Base-by-base conservation (phyloP, 768 basidiomycete species). In the Collybia nuda region DNA sequence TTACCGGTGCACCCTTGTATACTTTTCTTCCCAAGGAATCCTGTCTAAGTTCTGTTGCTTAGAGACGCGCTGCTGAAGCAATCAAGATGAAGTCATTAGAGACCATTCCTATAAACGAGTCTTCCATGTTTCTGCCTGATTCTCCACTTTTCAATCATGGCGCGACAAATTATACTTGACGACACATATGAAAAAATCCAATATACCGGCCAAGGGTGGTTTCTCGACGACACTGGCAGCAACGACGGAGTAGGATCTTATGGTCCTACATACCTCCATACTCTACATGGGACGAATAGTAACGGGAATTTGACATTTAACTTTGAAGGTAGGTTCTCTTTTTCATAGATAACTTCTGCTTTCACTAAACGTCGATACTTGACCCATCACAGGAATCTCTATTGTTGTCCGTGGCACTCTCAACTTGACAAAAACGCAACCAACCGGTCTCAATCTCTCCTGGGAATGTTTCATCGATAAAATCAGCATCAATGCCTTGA, bases 381-480 rank as follows among this genome's bases (percentile, higher is more conserved):
- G 44, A 23, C 6, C 39, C 21, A 12, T 18, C 3, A 9, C 40
- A 57, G 57, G 56, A 45, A 55, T 35, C 22, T 44, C 43, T 21
- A 40, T 64, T 40, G 37, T 19, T 1, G 51, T 65, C 19, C 50
- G 50, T 40, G 63, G 66, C 5, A 62, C 63, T 8, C 50, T 50
- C 17, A 43, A 59, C 42, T 48, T 52, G 3, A 44, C 52, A 6
- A 55, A 50, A 5, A 35, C 35, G 6, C 28, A 52, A 9, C 15
- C 26, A 6, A 39, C 5, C 11, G 11, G 24, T n/a, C 48, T 56
- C 11, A 54, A 60, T 35, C 56, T 61, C 4, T 47, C 48, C 2
- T 66, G 59, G 59, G 35, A 57, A 19, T 68, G 67, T 40, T 52
- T 57, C n/a, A 45, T 68, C 26, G 65, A 68, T 38, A 55, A 60